Conservation (phyloP, 2,329 filamentous ascomycete genomes). For the Fusarium sp. region DNA sequence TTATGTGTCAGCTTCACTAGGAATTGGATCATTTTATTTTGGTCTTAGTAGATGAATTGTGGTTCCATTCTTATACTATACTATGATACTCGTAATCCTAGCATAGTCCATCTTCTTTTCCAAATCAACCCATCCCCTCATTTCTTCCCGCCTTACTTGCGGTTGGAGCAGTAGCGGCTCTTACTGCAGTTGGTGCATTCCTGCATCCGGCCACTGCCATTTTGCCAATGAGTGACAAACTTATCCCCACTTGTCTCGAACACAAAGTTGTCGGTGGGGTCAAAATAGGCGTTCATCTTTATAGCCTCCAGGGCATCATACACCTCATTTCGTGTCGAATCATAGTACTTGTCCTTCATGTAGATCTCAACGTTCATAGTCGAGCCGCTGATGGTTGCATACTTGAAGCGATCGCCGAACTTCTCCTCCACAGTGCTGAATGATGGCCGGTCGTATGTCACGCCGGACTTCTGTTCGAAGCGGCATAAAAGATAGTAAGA, state of each 20-base stretch:
- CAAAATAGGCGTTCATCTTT: background rate
- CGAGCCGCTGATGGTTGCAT: background rate
- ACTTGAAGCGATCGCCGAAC: background rate
- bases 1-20: background rate
- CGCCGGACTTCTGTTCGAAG: background rate
- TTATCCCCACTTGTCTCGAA: background rate
- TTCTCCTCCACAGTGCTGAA: background rate
- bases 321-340: background rate
- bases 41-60: rapidly evolving
- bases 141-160: rapidly evolving
- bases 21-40: rapidly evolving
- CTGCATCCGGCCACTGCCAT: background rate
- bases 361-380: background rate
- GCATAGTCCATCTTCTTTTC: too few species aligned
- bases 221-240: background rate
- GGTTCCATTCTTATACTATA: background rate
- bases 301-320: background rate
- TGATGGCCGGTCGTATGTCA: background rate
- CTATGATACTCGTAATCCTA: background rate
- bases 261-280: background rate
- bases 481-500: background rate
- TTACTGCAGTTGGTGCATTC: background rate
- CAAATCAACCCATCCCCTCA: rapidly evolving
- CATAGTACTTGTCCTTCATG: background rate
- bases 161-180: background rate